Evolutionary conservation across 2,329 filamentous ascomycete genomes (phyloP).

Genomic region (Furcasterigmium furcatum): DNA sequence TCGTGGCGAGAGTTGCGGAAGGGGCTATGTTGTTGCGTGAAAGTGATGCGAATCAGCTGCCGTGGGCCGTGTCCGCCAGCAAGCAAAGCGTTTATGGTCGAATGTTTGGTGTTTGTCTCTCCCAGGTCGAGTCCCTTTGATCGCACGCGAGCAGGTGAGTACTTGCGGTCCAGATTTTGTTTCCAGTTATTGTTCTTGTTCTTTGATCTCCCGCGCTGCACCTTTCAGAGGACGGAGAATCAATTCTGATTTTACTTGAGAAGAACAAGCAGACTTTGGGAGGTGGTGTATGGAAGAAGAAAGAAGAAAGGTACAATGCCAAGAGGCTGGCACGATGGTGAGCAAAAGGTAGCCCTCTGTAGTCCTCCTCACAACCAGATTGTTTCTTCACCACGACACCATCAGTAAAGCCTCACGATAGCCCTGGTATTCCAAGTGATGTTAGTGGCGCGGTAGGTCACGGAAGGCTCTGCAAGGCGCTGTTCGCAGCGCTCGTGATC

Average conservation of each 20-base stretch:
- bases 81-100: too few relatives aligned
- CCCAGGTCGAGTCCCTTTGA: not conserved
- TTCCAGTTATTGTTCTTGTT: conserved; percentile 19
- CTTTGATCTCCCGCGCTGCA: conserved; percentile 22
- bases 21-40: not conserved
- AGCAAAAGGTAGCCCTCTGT: conserved; percentile 15
- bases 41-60: too few relatives aligned
- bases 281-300: conserved; percentile 14
- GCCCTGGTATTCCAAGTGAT: not conserved
- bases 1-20: conserved; percentile 37
- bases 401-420: conserved; percentile 9
- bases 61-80: too few relatives aligned
- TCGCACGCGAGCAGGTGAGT: conserved; percentile 1
- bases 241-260: conserved; percentile 51
- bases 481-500: not conserved
- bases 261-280: conserved; percentile 4
- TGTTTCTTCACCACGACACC: conserved; percentile 13
- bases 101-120: not conserved
- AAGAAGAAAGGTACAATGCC: conserved; percentile 19
- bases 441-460: not conserved
- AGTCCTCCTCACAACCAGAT: conserved; percentile 14
- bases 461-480: not conserved
- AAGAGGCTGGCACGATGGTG: conserved; percentile 13
- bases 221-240: conserved; percentile 35
- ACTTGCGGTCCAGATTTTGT: conserved; percentile 4